phyloP scores from a whole-genome alignment of 2,329 filamentous ascomycete genomes.

The Knufia petricola region DNA sequence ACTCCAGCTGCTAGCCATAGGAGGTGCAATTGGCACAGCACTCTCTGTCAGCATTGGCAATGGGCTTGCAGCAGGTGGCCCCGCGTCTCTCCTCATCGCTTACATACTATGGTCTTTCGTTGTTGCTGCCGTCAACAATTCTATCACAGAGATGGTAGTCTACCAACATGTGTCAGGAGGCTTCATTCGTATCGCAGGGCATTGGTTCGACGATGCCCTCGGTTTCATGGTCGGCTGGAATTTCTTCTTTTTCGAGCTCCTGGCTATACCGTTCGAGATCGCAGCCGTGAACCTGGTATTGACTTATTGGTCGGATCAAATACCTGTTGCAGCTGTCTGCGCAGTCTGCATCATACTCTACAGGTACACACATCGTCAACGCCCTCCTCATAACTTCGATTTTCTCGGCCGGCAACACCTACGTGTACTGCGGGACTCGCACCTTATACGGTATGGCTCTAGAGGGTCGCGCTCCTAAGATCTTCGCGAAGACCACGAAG shows the following conservation, averaged over 20 bases:
- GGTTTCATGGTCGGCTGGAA: constrained; percentile 40
- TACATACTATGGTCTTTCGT: constrained; percentile 26
- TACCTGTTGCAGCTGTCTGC: constrained; percentile 31
- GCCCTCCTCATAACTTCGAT: constrained; percentile 58
- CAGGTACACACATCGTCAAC: constrained; percentile 54
- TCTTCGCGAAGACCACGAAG: constrained; percentile 41
- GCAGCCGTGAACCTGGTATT: constrained; percentile 34
- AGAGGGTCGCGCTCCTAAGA: constrained; percentile 49
- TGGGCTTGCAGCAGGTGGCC: constrained; percentile 31
- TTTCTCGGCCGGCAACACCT: constrained; percentile 54
- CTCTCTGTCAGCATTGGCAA: constrained; percentile 33
- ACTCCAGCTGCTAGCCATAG: constrained; percentile 45
- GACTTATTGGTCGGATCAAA: constrained; percentile 31
- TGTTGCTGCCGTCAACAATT: constrained; percentile 31
- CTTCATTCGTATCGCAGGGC: constrained; percentile 33
- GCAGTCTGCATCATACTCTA: constrained; percentile 33
- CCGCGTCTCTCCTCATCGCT: constrained; percentile 31
- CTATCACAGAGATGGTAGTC: constrained; percentile 37
- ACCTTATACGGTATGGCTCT: constrained; percentile 56
- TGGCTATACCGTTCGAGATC: constrained; percentile 35
- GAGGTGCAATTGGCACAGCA: constrained; percentile 32
- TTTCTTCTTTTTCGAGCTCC: constrained; percentile 36
- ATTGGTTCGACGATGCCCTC: constrained; percentile 39
- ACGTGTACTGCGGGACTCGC: constrained; percentile 53
- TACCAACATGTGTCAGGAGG: constrained; percentile 34